Base-by-base conservation (phyloP, 805 yeast genomes). In the Pichia eremophila region DNA sequence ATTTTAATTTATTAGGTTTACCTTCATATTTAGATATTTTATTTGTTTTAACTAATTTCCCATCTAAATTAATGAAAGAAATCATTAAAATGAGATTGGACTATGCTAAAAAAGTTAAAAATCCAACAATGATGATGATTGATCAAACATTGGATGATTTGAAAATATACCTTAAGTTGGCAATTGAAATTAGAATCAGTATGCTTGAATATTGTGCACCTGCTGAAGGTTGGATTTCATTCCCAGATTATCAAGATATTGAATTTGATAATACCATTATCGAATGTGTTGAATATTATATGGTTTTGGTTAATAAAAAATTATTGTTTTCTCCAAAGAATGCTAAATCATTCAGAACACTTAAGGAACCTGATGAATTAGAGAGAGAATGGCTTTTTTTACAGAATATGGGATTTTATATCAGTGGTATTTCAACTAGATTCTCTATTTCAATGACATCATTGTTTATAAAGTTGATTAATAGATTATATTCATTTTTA, bases 91-190 rank as follows among this genome's bases (percentile, higher is more conserved):
- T 85, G 39, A 74, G 97, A 54, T 69, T 91, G 41, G 69, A 74
- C 2, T 89, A 86, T 61, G 95, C 97, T 2, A 73, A 77, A 61
- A 84, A 83, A 58, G 66, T 91, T 43, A 78, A 75, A 45, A 85
- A 83, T 57, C 96, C 96, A 2, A 89, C 97, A 0, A 78, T 90
- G 80, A 85, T 88, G 89, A 86, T 88, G 82, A 86, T 93, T 55
- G 99, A 93, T 64, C 96, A 91, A 65, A 83, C 88, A 75, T 77
- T 91, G 51, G 89, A 79, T 41, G 95, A 88, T 61, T 84, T 91
- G 61, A 81, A 81, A 54, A 74, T 81, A 2, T 88, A 87, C 60
- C 77, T 91, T 48, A 74, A 77, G 43, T 69, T 89, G 34, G 90
- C 95, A 0, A 72, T 87, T 17, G 84, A 79, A 53, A 77, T 89